Evolutionary conservation across 2,329 filamentous ascomycete species (phyloP), one percentile per base, ranked within the genome.

Genomic region (Fusarium sp.): DNA sequence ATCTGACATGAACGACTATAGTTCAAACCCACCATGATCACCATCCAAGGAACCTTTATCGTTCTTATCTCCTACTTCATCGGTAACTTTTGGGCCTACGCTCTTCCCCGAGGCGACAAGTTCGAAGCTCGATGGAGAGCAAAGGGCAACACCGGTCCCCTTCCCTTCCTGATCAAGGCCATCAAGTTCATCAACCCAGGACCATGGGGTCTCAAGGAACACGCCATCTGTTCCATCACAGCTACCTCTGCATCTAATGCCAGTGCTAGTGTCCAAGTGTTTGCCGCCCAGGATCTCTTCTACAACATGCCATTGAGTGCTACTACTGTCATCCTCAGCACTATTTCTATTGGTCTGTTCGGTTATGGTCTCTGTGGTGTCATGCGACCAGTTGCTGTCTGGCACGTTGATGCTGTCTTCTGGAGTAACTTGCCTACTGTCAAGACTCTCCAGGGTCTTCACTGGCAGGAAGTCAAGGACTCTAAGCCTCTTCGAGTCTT

Each of bases 11-110:
- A 49, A 8, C 4, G 6, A 18, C 11, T 37, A 15, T 44, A 87
- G 85, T 88, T 86, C 76, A 88, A 88, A 81, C 86, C 86, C 0
- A 88, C 86, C 1, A 5, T 40, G 2, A 75, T 85, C 38, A 81
- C 80, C 6, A 85, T 88, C 20, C 81, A 82, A 18, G 86, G 86
- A 40, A 88, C 86, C 0, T 89, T 88, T 59, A 87, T 88, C 55
- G 86, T 88, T 8, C 82, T 89, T 42, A 87, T 89, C 48, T 84
- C 85, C 15, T 88, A 88, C 77, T 88, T 89, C 52, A 53, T 84
- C 4, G 87, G 87, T 12, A 85, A 79, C n/a, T 78, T 73, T 7
- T 79, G 77, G 77, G 75, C 76, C 3, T 55, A 63, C 3, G 17
- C 64, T 9, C 80, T 88, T 5, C 87, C 87, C 2, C 86, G 87